Base-by-base conservation (phyloP, 768 basidiomycete species). In the Leucosporidium creatinivorum region DNA sequence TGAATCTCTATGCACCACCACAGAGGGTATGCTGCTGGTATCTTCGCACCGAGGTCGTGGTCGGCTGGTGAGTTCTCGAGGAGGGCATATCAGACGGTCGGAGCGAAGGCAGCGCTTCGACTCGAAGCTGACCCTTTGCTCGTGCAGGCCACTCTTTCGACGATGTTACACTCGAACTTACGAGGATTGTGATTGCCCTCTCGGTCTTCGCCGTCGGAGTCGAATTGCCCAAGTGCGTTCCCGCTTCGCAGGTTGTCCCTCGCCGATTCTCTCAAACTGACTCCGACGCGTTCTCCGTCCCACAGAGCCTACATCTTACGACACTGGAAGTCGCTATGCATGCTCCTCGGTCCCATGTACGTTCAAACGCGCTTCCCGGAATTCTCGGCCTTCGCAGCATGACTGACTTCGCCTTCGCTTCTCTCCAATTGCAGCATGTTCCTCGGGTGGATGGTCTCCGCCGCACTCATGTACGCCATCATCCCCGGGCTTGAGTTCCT, bases 161-260 rank as follows among this genome's bases (percentile, higher is more conserved):
- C 78, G 79, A 80, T 28, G 89, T 99, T 67, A 93, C 91, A 1
- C 83, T 99, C 66, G 96, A 99, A 78, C 79, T 94, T 23, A 93
- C 91, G 13, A 84, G 96, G 21, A 86, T 98, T 65, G 89, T 98
- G 55, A 85, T 99, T 39, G 96, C 94, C 21, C 89, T 98, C 62
- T 92, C 92, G 25, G 94, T 99, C 0, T 99, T 99, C 77, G 94
- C 94, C 12, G 91, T 99, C 62, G 96, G 96, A 21, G 96, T 98
- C 28, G 96, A 99, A 77, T 81, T 98, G 76, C 96, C 96, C n/a
- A 78, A 71, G 79, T 78, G 49, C 61, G 78, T 68, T 18, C 13
- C 2, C 28, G 12, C 36, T 39, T 55, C 15, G n/a, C 6, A 52
- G 33, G 25, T n/a, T 63, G 10, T 13, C 10, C 25, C 25, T 21